Conservation (phyloP, 2,329 filamentous ascomycete genomes). For the Phaeosphaeriaceae sp. region DNA sequence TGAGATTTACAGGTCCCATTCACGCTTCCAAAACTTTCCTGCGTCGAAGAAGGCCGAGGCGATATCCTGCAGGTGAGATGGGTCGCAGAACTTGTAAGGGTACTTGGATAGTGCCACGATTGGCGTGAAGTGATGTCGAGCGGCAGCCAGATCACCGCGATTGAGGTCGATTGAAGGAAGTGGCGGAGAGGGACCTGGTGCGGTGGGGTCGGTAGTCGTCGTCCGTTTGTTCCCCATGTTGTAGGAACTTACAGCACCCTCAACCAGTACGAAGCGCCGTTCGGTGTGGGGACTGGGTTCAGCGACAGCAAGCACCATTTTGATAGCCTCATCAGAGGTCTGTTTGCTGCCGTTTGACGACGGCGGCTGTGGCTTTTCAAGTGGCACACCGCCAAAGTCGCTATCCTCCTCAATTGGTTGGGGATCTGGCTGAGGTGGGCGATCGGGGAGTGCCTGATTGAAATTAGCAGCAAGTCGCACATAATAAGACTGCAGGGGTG, state of each 20-base stretch:
- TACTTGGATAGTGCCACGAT: slow-evolving; percentile 63
- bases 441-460: slow-evolving; percentile 30
- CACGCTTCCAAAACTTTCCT: slow-evolving; percentile 64
- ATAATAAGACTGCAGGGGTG: background rate
- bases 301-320: background rate
- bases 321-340: background rate
- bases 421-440: slow-evolving; percentile 10
- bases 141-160: slow-evolving; percentile 42
- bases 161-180: slow-evolving; percentile 25
- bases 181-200: slow-evolving; percentile 7
- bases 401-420: slow-evolving; percentile 19
- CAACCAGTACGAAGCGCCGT: slow-evolving; percentile 28
- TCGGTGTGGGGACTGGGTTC: slow-evolving; percentile 20
- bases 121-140: slow-evolving; percentile 50
- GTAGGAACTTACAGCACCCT: slow-evolving; percentile 31
- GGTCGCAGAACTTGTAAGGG: slow-evolving; percentile 66
- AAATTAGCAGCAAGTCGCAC: background rate
- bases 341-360: slow-evolving; percentile 18
- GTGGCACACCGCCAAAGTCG: slow-evolving; percentile 28
- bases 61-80: slow-evolving; percentile 55
- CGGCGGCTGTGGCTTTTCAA: slow-evolving; percentile 8
- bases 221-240: slow-evolving; percentile 25
- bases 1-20: slow-evolving; percentile 78
- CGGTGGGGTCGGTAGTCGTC: slow-evolving; percentile 10
- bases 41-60: slow-evolving; percentile 64